Evolutionary conservation across 148 eudicot genomes (phyloP).

Genomic region (Fallopia convolvulus): DNA sequence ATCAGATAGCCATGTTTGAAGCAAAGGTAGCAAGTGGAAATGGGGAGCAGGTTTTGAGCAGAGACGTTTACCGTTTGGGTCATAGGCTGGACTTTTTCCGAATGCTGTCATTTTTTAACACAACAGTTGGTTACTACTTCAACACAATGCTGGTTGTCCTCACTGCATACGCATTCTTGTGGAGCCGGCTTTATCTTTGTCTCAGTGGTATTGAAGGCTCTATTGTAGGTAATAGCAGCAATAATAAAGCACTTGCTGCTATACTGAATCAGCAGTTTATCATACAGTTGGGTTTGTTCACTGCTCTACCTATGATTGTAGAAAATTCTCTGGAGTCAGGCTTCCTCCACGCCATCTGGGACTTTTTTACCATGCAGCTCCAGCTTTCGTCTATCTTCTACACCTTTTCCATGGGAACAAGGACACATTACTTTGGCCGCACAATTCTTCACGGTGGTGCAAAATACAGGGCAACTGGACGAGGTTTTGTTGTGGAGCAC

Average conservation of each 20-base stretch:
- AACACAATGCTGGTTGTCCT: constrained; percentile 78
- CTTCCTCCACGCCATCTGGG: constrained; percentile 76
- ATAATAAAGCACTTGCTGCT: constrained; percentile 66
- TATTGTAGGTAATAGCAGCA: constrained; percentile 24
- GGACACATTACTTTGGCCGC: constrained; percentile 84
- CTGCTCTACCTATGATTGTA: constrained; percentile 87
- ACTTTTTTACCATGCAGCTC: constrained; percentile 82
- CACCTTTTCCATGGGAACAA: constrained; percentile 89
- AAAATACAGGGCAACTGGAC: constrained; percentile 86
- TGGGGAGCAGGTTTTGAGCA: constrained; percentile 80
- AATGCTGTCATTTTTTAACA: constrained; percentile 81
- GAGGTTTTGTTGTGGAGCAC: constrained; percentile 95
- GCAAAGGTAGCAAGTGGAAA: constrained; percentile 91
- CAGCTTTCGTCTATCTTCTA: constrained; percentile 80
- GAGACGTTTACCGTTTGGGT: constrained; percentile 87
- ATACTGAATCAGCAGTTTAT: constrained; percentile 82
- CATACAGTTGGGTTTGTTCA: constrained; percentile 76
- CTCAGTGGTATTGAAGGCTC: constrained; percentile 76
- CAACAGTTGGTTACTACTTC: constrained; percentile 84
- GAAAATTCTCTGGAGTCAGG: constrained; percentile 86
- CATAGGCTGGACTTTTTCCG: constrained; percentile 88
- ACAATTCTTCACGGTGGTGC: constrained; percentile 95
- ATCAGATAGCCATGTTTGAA: constrained; percentile 90
- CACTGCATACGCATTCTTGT: constrained; percentile 82
- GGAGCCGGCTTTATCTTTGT: constrained; percentile 82